Evolutionary conservation across 1,139 yeast genomes (phyloP).

Genomic region (Taphrina communis): DNA sequence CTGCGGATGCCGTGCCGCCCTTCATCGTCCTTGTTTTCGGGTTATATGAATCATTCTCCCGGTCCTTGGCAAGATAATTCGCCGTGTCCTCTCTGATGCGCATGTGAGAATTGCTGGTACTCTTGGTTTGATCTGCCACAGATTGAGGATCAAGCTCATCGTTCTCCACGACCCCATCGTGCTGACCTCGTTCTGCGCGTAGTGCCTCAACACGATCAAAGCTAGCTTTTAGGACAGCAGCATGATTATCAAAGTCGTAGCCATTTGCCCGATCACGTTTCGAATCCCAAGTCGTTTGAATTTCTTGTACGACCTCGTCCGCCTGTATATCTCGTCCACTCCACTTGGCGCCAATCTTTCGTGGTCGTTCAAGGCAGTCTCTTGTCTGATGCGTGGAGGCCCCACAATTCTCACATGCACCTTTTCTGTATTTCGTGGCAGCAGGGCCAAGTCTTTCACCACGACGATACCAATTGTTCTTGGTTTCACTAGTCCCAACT

Average conservation of each 20-base stretch:
- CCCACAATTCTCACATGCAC: slow-evolving; percentile 63
- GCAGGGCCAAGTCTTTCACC: slow-evolving; percentile 49
- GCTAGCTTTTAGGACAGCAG: slow-evolving; percentile 55
- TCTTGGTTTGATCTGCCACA: slow-evolving; percentile 44
- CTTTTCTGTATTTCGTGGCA: slow-evolving; percentile 53
- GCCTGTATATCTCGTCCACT: slow-evolving; percentile 50
- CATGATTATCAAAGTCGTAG: slow-evolving; percentile 66
- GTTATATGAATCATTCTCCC: slow-evolving; percentile 55
- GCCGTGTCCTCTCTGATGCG: slow-evolving; percentile 62
- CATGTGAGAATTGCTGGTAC: slow-evolving; percentile 39
- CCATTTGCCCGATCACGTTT: slow-evolving; percentile 84
- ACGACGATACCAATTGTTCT: slow-evolving; percentile 51
- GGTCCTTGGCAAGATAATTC: slow-evolving; percentile 56
- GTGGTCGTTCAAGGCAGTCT: slow-evolving; percentile 62
- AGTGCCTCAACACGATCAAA: slow-evolving; percentile 56
- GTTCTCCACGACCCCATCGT: slow-evolving; percentile 45
- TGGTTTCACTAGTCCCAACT: slow-evolving; percentile 43
- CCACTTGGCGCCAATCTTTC: slow-evolving; percentile 54
- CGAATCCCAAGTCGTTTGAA: slow-evolving; percentile 60
- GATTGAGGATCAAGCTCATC: slow-evolving; percentile 45
- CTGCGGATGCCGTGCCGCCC: slow-evolving; percentile 46
- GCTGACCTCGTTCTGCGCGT: slow-evolving; percentile 46
- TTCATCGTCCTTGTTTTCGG: slow-evolving; percentile 64
- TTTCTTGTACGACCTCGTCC: slow-evolving; percentile 50
- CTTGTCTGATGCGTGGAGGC: slow-evolving; percentile 56